A percentile compares a stretch with the other conserved stretches of the same genome.
phyloP scores from a whole-genome alignment of 106 monocot genomes.

The Xerophyta viscosa region DNA sequence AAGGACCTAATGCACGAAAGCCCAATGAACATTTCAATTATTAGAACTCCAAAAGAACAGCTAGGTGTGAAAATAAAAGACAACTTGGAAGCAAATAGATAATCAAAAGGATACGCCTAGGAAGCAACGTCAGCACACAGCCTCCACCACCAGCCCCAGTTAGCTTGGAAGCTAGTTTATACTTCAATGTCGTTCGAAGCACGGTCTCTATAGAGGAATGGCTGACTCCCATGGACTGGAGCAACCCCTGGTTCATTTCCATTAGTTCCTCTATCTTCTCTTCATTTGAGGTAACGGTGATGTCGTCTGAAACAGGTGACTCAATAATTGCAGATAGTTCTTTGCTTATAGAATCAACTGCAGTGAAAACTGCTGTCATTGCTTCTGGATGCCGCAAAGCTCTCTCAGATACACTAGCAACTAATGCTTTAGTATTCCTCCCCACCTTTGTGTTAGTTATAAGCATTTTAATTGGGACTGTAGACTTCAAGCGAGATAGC shows the following conservation, averaged over 20 bases:
- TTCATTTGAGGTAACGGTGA: conserved; percentile 54
- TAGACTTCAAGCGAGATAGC: conserved; percentile 44
- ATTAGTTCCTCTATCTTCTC: conserved; percentile 74
- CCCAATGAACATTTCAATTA: no score
- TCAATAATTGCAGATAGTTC: conserved; percentile 53
- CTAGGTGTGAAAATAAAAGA: no score
- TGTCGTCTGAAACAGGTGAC: conserved; percentile 45
- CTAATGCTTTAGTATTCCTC: conserved; percentile 85
- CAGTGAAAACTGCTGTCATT: conserved; percentile 71
- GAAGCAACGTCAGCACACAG: conserved; percentile 84
- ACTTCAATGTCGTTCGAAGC: conserved; percentile 59
- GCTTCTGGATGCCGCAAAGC: conserved; percentile 59
- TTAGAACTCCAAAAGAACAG: no score
- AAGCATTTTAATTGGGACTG: conserved; percentile 68
- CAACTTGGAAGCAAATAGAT: no score
- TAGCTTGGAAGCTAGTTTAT: conserved; percentile 77
- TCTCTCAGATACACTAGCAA: conserved; percentile 73
- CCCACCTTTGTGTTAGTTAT: conserved; percentile 88
- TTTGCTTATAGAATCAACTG: conserved; percentile 75
- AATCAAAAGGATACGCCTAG: conserved; percentile 57
- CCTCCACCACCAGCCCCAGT: conserved; percentile 98
- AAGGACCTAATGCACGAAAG: no score
- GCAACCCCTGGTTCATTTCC: conserved; percentile 95
- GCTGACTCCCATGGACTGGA: conserved; percentile 89
- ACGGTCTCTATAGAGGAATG: conserved; percentile 87